phyloP scores from a whole-genome alignment of 768 basidiomycete species.

The Solioccasus polychromus region DNA sequence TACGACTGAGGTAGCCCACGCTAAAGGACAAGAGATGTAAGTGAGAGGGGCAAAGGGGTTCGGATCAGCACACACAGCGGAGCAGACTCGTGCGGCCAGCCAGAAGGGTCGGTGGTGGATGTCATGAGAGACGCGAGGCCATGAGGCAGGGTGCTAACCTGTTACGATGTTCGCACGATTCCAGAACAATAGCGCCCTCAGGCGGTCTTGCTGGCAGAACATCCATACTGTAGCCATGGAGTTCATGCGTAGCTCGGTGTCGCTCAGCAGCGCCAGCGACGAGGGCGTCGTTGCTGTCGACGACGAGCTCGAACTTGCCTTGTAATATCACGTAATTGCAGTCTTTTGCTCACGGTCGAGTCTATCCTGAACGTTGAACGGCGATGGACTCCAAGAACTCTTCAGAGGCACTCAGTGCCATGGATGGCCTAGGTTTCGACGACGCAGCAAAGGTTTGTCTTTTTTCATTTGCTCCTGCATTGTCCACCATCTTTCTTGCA shows the following conservation, averaged over 20 bases:
- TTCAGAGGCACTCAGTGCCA: constrained; percentile 27
- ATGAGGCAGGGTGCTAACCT: constrained; percentile 28
- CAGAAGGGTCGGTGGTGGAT: constrained; percentile 38
- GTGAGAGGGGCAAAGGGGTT: constrained; percentile 8
- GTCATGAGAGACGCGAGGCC: constrained; percentile 44
- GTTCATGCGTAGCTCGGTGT: no score
- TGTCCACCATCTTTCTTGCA: constrained; percentile 29
- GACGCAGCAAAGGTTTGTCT: constrained; percentile 65
- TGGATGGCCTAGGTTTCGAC: constrained; percentile 55
- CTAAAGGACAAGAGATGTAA: constrained; percentile 28
- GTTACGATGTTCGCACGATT: constrained; percentile 31
- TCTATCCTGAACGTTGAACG: background rate
- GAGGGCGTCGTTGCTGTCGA: background rate
- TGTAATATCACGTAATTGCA: constrained; percentile 21
- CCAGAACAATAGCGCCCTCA: constrained; percentile 15
- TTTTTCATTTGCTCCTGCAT: constrained; percentile 1
- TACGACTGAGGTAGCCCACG: constrained; percentile 58
- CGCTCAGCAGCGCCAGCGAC: constrained; percentile 1
- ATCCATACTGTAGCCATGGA: no score
- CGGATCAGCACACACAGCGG: constrained; percentile 46
- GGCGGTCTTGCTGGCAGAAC: constrained; percentile 4
- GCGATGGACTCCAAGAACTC: constrained; percentile 27
- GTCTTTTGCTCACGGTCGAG: constrained; percentile 26
- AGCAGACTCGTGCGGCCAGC: constrained; percentile 48
- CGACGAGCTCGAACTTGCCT: constrained; percentile 1